A percentile compares a stretch with the other conserved stretches of the same genome.
phyloP scores from a whole-genome alignment of 345 rosid species.

The Acer negundo region DNA sequence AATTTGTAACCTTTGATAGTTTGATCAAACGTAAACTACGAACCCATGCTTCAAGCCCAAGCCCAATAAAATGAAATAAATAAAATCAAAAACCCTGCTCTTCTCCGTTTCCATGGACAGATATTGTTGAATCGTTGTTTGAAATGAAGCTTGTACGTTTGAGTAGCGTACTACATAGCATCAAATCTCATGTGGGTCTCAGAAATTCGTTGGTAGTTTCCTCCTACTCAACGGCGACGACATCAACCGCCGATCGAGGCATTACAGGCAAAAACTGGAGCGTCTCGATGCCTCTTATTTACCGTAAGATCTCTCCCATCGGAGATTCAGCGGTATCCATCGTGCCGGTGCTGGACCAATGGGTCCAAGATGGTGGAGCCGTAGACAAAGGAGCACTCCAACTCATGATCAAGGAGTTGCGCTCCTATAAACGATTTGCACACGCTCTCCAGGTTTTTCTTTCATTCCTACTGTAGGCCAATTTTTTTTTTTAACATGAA shows the following conservation, averaged over 20 bases:
- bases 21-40: too few relatives aligned
- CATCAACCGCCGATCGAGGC: neutral
- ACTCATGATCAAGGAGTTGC: constrained; percentile 23
- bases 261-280: neutral
- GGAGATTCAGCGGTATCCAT: constrained; percentile 31
- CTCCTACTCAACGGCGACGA: neutral
- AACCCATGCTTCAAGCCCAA: too few relatives aligned
- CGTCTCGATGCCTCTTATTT: constrained; percentile 9
- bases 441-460: constrained; percentile 49
- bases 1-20: too few relatives aligned
- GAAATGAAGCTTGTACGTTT: neutral
- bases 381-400: constrained; percentile 22
- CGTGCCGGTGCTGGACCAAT: constrained; percentile 40
- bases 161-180: neutral
- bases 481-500: neutral
- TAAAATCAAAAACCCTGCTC: neutral
- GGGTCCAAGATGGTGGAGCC: constrained; percentile 39
- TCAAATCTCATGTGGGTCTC: neutral
- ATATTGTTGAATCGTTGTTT: neutral
- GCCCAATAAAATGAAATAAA: too few relatives aligned
- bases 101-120: neutral
- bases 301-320: constrained; percentile 34
- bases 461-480: neutral
- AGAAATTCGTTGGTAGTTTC: neutral
- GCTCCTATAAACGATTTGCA: constrained; percentile 24